Conservation (phyloP, 441 rosid genomes). For the Aquilaria agallochum region DNA sequence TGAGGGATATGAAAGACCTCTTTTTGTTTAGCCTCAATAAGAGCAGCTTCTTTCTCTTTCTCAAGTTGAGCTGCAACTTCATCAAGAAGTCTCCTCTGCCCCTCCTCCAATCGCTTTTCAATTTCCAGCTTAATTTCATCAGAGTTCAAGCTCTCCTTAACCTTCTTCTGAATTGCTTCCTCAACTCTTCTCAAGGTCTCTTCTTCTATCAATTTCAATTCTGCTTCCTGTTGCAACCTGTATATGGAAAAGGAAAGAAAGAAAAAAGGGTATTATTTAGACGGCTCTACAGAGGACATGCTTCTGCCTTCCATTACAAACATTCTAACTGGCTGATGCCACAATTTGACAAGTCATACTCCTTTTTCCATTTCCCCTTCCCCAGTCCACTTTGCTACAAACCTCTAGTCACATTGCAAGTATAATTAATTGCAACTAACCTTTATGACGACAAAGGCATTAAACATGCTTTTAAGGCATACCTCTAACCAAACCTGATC, state of each 20-base stretch:
- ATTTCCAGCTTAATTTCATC: slow-evolving; percentile 72
- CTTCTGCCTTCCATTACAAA: slow-evolving; percentile 25
- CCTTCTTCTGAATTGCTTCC: slow-evolving; percentile 67
- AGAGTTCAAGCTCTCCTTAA: slow-evolving; percentile 78
- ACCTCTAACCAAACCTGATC: slow-evolving; percentile 87
- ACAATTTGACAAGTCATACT: slow-evolving; percentile 21
- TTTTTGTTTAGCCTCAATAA: slow-evolving; percentile 61
- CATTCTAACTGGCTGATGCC: slow-evolving; percentile 33
- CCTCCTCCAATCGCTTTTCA: slow-evolving; percentile 65
- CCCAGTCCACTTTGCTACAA: slow-evolving; percentile 1
- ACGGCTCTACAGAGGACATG: background rate
- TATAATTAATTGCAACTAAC: slow-evolving; percentile 54
- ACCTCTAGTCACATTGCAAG: slow-evolving; percentile 20
- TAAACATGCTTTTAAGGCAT: slow-evolving; percentile 64
- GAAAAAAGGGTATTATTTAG: slow-evolving; percentile 15
- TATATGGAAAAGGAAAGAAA: slow-evolving; percentile 23
- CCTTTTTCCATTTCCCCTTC: slow-evolving; percentile 10
- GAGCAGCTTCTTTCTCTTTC: slow-evolving; percentile 74
- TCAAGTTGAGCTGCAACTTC: slow-evolving; percentile 86
- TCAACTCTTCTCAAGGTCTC: slow-evolving; percentile 89
- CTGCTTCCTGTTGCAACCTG: slow-evolving; percentile 96
- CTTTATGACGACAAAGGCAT: slow-evolving; percentile 50
- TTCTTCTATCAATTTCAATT: slow-evolving; percentile 83
- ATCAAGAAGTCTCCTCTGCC: slow-evolving; percentile 56
- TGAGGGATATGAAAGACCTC: slow-evolving; percentile 38